phyloP scores from a whole-genome alignment of 1,139 yeast species.

The Ashbya aceris region DNA sequence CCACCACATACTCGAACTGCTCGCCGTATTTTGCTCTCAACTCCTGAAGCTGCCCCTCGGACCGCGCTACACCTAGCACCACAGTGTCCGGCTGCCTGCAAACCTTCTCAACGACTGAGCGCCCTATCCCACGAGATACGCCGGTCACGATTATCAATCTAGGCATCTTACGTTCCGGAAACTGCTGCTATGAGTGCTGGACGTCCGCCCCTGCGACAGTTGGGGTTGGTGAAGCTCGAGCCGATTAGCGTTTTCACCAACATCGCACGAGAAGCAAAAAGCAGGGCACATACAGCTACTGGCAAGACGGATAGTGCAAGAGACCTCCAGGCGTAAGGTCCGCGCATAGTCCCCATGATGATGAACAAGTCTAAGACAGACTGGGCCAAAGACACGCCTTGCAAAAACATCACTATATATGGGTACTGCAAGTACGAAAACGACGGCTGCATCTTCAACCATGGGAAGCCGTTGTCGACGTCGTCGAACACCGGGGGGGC shows the following conservation, averaged over 20 bases:
- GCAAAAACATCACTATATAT: constrained; percentile 76
- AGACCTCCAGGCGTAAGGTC: too few species aligned
- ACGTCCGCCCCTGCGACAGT: too few species aligned
- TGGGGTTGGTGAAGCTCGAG: too few species aligned
- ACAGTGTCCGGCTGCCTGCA: constrained; percentile 42
- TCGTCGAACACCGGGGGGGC: constrained; percentile 4
- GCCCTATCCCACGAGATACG: constrained; percentile 76
- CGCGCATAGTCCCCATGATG: neutral
- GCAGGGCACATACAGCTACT: too few species aligned
- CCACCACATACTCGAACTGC: constrained; percentile 48
- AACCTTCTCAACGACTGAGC: constrained; percentile 50
- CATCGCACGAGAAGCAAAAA: too few species aligned
- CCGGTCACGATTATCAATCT: constrained; percentile 52
- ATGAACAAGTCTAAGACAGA: constrained; percentile 32
- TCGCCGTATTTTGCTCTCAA: constrained; percentile 41
- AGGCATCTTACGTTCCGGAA: too few species aligned
- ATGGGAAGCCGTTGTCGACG: constrained; percentile 27
- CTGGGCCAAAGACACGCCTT: constrained; percentile 70
- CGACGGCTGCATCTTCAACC: constrained; percentile 82
- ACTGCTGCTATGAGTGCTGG: too few species aligned
- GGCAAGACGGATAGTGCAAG: too few species aligned
- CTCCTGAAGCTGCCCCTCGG: constrained; percentile 38
- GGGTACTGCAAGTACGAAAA: constrained; percentile 86
- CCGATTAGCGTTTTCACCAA: too few species aligned
- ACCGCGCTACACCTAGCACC: constrained; percentile 71